Percentiles rank a stretch among this genome's conserved stretches.
These are phyloP conservation scores for Conticribra guillardii DNA, from an alignment of 108 stramenopile species.

Conservation along the genomic window DNA sequence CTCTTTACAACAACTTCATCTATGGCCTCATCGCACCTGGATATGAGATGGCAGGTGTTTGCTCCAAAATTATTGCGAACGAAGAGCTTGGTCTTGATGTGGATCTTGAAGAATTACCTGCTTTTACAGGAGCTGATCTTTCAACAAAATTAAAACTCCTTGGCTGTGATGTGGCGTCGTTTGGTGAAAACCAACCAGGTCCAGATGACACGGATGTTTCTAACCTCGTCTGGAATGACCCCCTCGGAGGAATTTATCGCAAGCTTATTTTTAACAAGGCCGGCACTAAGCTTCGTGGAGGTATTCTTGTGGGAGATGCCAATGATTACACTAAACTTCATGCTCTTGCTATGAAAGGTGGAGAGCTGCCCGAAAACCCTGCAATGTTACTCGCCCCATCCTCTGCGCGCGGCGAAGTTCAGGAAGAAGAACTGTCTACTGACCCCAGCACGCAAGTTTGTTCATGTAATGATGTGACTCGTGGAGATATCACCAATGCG, in stretches of 20 bases:
- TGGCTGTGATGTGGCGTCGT: slow-evolving; percentile 94
- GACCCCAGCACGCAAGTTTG: slow-evolving; percentile 88
- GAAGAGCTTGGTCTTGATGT: slow-evolving; percentile 62
- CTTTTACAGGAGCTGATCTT: slow-evolving; percentile 91
- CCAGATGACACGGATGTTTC: slow-evolving; percentile 84
- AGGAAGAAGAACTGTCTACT: slow-evolving; percentile 52
- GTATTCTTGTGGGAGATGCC: slow-evolving; percentile 94
- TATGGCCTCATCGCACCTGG: slow-evolving; percentile 94
- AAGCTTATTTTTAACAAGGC: slow-evolving; percentile 95
- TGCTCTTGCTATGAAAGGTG: slow-evolving; percentile 71
- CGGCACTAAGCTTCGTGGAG: slow-evolving; percentile 86
- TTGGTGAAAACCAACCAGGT: slow-evolving; percentile 87
- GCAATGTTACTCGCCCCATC: slow-evolving; percentile 76
- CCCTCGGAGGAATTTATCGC: slow-evolving; percentile 84
- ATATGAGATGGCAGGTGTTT: slow-evolving; percentile 91
- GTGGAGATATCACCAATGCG: slow-evolving; percentile 66
- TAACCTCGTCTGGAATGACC: slow-evolving; percentile 91
- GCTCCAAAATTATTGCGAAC: slow-evolving; percentile 77
- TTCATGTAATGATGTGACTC: slow-evolving; percentile 92
- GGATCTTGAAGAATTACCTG: slow-evolving; percentile 52
- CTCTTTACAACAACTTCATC: slow-evolving; percentile 91
- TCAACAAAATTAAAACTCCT: slow-evolving; percentile 95
- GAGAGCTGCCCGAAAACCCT: slow-evolving; percentile 70
- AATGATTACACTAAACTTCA: slow-evolving; percentile 86
- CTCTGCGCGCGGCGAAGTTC: slow-evolving; percentile 63